phyloP scores from a whole-genome alignment of 768 basidiomycete genomes.

The Macrocybe gigantea region DNA sequence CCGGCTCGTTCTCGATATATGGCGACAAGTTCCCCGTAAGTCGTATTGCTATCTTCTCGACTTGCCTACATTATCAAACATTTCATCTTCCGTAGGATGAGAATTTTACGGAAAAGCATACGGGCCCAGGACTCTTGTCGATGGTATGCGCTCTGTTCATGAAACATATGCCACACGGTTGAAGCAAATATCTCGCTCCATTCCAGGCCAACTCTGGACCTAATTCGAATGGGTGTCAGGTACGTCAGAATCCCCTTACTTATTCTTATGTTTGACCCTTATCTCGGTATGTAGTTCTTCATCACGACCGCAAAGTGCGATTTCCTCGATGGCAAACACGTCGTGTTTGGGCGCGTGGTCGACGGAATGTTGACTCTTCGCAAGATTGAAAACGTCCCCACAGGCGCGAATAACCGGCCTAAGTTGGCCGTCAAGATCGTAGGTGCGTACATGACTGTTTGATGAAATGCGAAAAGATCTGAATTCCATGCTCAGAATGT shows the following conservation, averaged over 20 bases:
- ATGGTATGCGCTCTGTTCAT: conserved; percentile 52
- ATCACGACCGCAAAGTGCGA: conserved; percentile 93
- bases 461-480: neutral
- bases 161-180: conserved; percentile 1
- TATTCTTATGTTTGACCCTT: neutral
- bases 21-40: conserved; percentile 88
- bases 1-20: conserved; percentile 95
- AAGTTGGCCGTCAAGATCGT: conserved; percentile 86
- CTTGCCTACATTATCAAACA: neutral
- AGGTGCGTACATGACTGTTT: conserved; percentile 35
- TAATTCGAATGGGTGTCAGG: conserved; percentile 91
- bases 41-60: conserved; percentile 4
- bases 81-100: conserved; percentile 58
- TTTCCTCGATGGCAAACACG: conserved; percentile 93
- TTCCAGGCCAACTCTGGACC: conserved; percentile 91
- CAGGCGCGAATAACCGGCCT: conserved; percentile 84
- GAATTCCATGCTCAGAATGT: conserved; percentile 33
- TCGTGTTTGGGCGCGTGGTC: conserved; percentile 86
- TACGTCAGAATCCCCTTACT: conserved; percentile 16
- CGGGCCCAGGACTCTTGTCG: conserved; percentile 78
- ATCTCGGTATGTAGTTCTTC: conserved; percentile 66
- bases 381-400: conserved; percentile 95
- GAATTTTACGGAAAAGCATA: conserved; percentile 90
- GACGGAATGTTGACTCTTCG: conserved; percentile 94
- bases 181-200: neutral